phyloP scores from a whole-genome alignment of 225 moss, liverwort and hornwort genomes.

The Lunularia cruciata region DNA sequence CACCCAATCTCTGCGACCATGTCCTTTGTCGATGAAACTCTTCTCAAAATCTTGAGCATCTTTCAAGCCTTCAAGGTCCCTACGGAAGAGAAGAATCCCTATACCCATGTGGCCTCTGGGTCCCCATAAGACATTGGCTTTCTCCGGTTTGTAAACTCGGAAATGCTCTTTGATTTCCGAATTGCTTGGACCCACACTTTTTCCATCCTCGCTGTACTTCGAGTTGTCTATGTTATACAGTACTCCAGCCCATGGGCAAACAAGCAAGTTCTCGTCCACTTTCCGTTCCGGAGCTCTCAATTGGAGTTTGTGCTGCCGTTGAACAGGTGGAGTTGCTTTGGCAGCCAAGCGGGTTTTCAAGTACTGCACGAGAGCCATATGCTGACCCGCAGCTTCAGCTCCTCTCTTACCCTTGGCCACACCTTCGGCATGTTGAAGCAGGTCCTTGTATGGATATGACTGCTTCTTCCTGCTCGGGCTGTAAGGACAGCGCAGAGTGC shows the following conservation, averaged over 20 bases:
- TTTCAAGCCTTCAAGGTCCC: slow-evolving; percentile 58
- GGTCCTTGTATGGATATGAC: slow-evolving; percentile 61
- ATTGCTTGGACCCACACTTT: slow-evolving; percentile 50
- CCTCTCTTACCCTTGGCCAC: slow-evolving; percentile 59
- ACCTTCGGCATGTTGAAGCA: slow-evolving; percentile 62
- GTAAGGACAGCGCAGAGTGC: slow-evolving; percentile 67
- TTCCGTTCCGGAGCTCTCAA: slow-evolving; percentile 46
- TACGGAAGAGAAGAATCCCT: slow-evolving; percentile 54
- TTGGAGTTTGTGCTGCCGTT: slow-evolving; percentile 48
- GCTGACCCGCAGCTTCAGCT: slow-evolving; percentile 50
- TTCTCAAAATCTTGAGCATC: slow-evolving; percentile 79
- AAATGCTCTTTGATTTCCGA: slow-evolving; percentile 55
- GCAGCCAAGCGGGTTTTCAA: slow-evolving; percentile 40
- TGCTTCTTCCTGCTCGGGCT: slow-evolving; percentile 75
- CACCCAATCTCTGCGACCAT: slow-evolving; percentile 63
- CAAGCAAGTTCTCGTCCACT: slow-evolving; percentile 50
- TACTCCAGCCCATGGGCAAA: slow-evolving; percentile 70
- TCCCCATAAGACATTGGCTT: slow-evolving; percentile 54
- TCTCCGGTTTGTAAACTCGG: slow-evolving; percentile 56
- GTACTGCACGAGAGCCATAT: slow-evolving; percentile 56
- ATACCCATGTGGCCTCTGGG: slow-evolving; percentile 56
- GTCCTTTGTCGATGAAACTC: slow-evolving; percentile 44
- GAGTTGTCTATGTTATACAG: slow-evolving; percentile 64
- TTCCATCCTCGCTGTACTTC: slow-evolving; percentile 20
- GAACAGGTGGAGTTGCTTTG: slow-evolving; percentile 50